These are phyloP conservation scores for Chrysoporthe deuterocubensis DNA, from an alignment of 2,329 filamentous ascomycete genomes.

Conservation along the genomic window DNA sequence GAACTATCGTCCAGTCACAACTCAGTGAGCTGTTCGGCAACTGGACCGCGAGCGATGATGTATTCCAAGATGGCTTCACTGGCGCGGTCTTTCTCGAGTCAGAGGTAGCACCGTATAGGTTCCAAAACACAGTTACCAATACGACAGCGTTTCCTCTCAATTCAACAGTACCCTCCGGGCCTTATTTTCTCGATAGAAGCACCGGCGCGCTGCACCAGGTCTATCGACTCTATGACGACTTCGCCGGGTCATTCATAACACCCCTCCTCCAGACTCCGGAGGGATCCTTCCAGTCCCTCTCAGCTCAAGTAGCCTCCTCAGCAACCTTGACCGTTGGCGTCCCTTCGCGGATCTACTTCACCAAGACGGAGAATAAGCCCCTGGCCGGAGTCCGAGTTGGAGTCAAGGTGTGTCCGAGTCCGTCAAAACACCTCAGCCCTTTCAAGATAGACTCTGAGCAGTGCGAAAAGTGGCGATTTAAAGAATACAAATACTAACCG, in stretches of 20 bases:
- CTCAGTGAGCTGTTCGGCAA: constrained; percentile 36
- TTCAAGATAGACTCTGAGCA: neutral
- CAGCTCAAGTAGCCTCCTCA: constrained; percentile 38
- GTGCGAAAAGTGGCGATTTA: neutral
- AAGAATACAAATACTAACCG: neutral
- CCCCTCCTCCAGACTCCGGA: constrained; percentile 38
- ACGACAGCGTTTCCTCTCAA: neutral
- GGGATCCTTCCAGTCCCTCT: constrained; percentile 40
- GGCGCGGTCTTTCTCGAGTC: constrained; percentile 32
- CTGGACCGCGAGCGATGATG: constrained; percentile 38
- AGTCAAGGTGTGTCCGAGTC: constrained; percentile 43
- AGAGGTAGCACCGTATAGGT: neutral
- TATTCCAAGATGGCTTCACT: constrained; percentile 36
- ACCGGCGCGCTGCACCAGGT: constrained; percentile 40
- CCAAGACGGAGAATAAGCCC: constrained; percentile 55
- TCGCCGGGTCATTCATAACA: constrained; percentile 39
- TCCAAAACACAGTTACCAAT: neutral
- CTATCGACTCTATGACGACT: constrained; percentile 43
- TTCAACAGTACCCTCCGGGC: constrained; percentile 31
- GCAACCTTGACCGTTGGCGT: constrained; percentile 48
- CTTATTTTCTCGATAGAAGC: constrained; percentile 42
- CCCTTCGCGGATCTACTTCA: constrained; percentile 64
- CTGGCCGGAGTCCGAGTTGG: constrained; percentile 64
- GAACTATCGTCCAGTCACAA: constrained; percentile 29
- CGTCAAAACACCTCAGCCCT: neutral